phyloP scores from a whole-genome alignment of 1,139 yeast species.

The Yamadazyma trypodendri region DNA sequence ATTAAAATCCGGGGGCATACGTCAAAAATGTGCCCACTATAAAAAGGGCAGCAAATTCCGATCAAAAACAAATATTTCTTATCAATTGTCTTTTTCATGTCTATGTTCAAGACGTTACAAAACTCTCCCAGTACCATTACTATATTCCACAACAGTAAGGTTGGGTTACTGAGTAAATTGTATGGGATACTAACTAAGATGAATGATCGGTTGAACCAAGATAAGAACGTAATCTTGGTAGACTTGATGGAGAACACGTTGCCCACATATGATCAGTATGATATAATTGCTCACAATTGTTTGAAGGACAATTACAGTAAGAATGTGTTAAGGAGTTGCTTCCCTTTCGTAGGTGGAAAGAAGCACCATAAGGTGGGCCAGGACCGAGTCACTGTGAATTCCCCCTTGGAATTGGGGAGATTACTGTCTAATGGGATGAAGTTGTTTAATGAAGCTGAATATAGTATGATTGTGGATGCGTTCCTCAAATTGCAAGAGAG shows the following conservation, averaged over 20 bases:
- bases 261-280: conserved; percentile 48
- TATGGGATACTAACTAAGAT: conserved; percentile 35
- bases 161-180: conserved; percentile 34
- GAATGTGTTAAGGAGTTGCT: conserved; percentile 29
- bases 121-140: conserved; percentile 44
- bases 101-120: conserved; percentile 41
- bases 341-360: conserved; percentile 32
- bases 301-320: conserved; percentile 26
- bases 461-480: conserved; percentile 40
- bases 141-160: conserved; percentile 40
- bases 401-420: conserved; percentile 26
- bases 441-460: conserved; percentile 40
- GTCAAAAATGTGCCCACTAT: background rate
- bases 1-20: conserved; percentile 10
- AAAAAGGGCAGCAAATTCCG: conserved; percentile 1
- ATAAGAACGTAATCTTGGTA: conserved; percentile 30
- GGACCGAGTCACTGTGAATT: conserved; percentile 27
- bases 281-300: conserved; percentile 28
- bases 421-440: conserved; percentile 24
- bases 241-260: conserved; percentile 41
- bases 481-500: conserved; percentile 30
- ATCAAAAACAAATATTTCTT: too few species aligned
- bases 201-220: conserved; percentile 25
- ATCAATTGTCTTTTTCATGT: conserved; percentile 3
- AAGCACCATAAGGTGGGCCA: conserved; percentile 21